These are phyloP conservation scores for Catharanthus roseus DNA, from an alignment of 257 asterid species.

Conservation along the genomic window DNA sequence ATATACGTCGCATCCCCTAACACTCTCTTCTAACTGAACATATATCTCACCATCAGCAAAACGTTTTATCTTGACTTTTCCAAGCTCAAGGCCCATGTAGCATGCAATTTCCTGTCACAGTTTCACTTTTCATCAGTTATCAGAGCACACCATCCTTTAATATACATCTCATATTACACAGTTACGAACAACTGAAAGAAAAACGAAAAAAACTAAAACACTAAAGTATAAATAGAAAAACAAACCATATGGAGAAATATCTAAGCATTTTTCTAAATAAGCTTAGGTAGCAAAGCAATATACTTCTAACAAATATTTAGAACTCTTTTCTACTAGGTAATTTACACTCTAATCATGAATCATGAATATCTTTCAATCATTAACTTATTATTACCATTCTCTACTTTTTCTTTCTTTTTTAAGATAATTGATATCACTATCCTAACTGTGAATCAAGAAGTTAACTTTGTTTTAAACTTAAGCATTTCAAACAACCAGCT, in stretches of 20 bases:
- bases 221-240: background rate
- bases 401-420: background rate
- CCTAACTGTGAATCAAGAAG: background rate
- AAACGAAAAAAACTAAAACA: background rate
- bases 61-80: constrained; percentile 59
- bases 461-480: background rate
- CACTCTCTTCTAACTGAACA: constrained; percentile 80
- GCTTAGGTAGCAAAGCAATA: background rate
- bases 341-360: background rate
- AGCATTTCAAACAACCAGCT: background rate
- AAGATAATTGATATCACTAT: too few species aligned
- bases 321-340: background rate
- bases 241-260: background rate
- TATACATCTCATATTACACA: background rate
- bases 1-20: constrained; percentile 75
- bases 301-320: background rate
- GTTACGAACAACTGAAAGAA: background rate
- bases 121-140: background rate
- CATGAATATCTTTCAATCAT: background rate
- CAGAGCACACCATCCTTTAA: background rate
- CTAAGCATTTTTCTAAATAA: too few species aligned
- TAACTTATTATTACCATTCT: background rate
- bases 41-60: constrained; percentile 84
- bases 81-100: constrained; percentile 70
- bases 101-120: constrained; percentile 61